A percentile compares a stretch with the other conserved stretches of the same genome.
These are phyloP conservation scores for Paramecium biaurelia DNA, from an alignment of 73 alveolate genomes.

Conservation along the genomic window DNA sequence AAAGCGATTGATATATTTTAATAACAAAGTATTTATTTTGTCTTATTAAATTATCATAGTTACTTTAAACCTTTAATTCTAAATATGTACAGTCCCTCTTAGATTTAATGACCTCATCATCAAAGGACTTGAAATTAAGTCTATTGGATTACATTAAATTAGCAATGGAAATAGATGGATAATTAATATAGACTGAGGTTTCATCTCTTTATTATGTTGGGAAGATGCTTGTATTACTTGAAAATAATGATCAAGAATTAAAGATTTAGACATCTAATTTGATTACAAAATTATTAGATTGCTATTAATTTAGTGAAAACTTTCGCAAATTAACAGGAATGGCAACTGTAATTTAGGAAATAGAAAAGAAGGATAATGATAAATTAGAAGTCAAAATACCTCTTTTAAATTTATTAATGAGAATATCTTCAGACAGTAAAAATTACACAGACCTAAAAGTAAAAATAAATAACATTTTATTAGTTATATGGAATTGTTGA, in stretches of 20 bases:
- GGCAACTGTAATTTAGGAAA: conserved; percentile 36
- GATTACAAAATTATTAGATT: not conserved
- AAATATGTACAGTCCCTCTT: not conserved
- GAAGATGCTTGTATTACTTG: not conserved
- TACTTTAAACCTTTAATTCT: not conserved
- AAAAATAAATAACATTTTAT: not conserved
- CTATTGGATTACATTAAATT: not conserved
- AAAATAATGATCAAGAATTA: not conserved
- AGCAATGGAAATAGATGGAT: not conserved
- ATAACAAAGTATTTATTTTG: not conserved
- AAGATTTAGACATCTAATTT: not conserved
- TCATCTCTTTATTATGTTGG: not conserved
- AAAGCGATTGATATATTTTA: not conserved
- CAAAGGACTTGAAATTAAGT: not conserved
- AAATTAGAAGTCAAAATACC: conserved; percentile 41
- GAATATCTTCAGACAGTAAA: not conserved
- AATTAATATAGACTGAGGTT: not conserved
- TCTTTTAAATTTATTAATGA: not conserved
- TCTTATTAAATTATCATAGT: not conserved
- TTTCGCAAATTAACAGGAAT: conserved; percentile 53
- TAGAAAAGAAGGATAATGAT: conserved; percentile 30
- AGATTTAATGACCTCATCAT: not conserved
- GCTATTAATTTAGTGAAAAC: not conserved
- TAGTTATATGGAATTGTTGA: not conserved
- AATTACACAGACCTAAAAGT: conserved; percentile 38